A percentile compares a stretch with the other conserved stretches of the same genome.
phyloP scores from a whole-genome alignment of 192 early-diverging fungal genomes.

The Tieghemiomyces parasiticus region DNA sequence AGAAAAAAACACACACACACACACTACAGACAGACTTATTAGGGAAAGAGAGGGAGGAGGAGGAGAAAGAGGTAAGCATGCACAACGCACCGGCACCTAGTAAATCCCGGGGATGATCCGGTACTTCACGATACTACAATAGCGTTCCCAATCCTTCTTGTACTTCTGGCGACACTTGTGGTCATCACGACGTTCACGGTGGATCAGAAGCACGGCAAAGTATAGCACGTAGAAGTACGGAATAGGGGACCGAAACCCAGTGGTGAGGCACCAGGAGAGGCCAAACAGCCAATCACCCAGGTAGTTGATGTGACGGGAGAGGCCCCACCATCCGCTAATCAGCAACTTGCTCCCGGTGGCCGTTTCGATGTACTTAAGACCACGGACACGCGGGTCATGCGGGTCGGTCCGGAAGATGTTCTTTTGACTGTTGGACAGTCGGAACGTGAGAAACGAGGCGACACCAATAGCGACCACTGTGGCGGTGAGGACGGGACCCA shows the following conservation, averaged over 20 bases:
- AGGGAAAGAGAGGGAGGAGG: too few relatives aligned
- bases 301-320: slow-evolving; percentile 91
- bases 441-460: slow-evolving; percentile 73
- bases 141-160: slow-evolving; percentile 82
- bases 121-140: slow-evolving; percentile 65
- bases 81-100: slow-evolving; percentile 15
- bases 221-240: slow-evolving; percentile 92
- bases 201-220: slow-evolving; percentile 79
- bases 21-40: too few relatives aligned
- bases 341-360: slow-evolving; percentile 65
- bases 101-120: slow-evolving; percentile 70
- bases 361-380: slow-evolving; percentile 78
- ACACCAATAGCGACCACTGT: slow-evolving; percentile 38
- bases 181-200: slow-evolving; percentile 81
- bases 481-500: slow-evolving; percentile 27
- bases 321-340: slow-evolving; percentile 88
- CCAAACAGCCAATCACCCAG: slow-evolving; percentile 90
- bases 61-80: slow-evolving; percentile 3
- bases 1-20: too few relatives aligned
- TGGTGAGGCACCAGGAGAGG: slow-evolving; percentile 77
- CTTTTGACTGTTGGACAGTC: slow-evolving; percentile 81
- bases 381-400: slow-evolving; percentile 35
- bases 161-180: slow-evolving; percentile 85
- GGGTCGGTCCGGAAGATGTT: slow-evolving; percentile 71
- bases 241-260: slow-evolving; percentile 60